A percentile compares a stretch with the other conserved stretches of the same genome.
phyloP scores from a whole-genome alignment of 495 filamentous ascomycete genomes.

The Aspergillus cavernicola region DNA sequence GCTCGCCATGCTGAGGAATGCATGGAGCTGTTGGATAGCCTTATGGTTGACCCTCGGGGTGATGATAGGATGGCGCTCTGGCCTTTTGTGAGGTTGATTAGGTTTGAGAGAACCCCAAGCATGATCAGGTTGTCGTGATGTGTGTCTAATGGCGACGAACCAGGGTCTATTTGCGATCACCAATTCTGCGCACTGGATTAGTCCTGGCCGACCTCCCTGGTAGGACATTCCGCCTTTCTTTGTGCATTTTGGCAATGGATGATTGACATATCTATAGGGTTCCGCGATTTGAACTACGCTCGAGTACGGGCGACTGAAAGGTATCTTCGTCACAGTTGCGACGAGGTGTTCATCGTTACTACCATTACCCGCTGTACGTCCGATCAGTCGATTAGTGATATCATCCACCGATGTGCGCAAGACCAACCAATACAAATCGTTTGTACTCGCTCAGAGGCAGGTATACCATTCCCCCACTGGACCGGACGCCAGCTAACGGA shows the following conservation, averaged over 20 bases:
- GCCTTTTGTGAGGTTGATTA: conserved; percentile 36
- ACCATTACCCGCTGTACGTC: conserved; percentile 20
- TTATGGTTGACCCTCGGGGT: conserved; percentile 12
- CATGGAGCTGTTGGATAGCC: conserved; percentile 16
- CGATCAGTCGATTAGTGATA: conserved; percentile 23
- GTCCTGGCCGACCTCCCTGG: conserved; percentile 34
- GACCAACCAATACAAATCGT: conserved; percentile 20
- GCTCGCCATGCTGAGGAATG: conserved; percentile 18
- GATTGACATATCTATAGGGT: conserved; percentile 11
- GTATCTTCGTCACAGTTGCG: conserved; percentile 26
- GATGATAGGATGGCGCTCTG: conserved; percentile 12
- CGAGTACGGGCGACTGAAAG: conserved; percentile 25
- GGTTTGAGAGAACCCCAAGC: conserved; percentile 11
- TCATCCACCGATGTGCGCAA: conserved; percentile 13
- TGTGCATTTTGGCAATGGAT: background rate
- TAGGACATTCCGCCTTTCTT: conserved; percentile 10
- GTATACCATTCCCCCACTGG: background rate
- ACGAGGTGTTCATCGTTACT: conserved; percentile 31
- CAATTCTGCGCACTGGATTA: conserved; percentile 25
- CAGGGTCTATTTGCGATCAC: conserved; percentile 31
- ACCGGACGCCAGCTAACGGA: background rate
- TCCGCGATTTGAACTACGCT: conserved; percentile 31
- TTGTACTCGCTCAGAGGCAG: conserved; percentile 28
- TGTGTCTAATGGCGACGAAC: conserved; percentile 4
- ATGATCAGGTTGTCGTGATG: background rate